A percentile compares a stretch with the other conserved stretches of the same genome.
Evolutionary conservation across 2,329 filamentous ascomycete species (phyloP).

Genomic region (Trichoderma sp.): DNA sequence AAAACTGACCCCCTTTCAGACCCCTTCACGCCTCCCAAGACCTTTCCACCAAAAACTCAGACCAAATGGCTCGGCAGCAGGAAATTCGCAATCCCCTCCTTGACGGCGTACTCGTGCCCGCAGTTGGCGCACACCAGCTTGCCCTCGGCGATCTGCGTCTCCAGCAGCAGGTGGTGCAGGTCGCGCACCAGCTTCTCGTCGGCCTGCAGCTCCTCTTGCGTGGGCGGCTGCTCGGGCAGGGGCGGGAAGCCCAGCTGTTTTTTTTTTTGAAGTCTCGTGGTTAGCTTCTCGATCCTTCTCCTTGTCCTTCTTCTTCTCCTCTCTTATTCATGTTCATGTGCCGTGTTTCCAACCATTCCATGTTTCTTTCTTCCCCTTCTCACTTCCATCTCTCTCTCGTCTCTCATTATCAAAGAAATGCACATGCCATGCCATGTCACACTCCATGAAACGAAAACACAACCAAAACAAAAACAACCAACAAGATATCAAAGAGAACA

Average conservation of each 20-base stretch:
- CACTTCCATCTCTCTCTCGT: too few relatives aligned
- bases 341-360: too few relatives aligned
- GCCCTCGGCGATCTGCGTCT: conserved; percentile 88
- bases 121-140: conserved; percentile 90
- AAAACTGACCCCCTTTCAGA: background rate
- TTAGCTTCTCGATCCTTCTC: too few relatives aligned
- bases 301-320: too few relatives aligned
- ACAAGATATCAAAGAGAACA: conserved; percentile 32
- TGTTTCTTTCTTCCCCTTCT: too few relatives aligned
- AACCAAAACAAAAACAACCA: too few relatives aligned
- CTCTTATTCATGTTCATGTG: too few relatives aligned
- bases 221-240: conserved; percentile 67
- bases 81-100: conserved; percentile 97
- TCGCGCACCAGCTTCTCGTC: conserved; percentile 74
- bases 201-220: conserved; percentile 60
- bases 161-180: conserved; percentile 78
- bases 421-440: too few relatives aligned
- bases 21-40: background rate
- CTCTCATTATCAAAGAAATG: too few relatives aligned
- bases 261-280: background rate
- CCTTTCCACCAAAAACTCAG: conserved; percentile 38
- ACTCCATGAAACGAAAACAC: too few relatives aligned
- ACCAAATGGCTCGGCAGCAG: conserved; percentile 90
- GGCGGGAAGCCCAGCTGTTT: conserved; percentile 75
- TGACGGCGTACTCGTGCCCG: conserved; percentile 89